These are phyloP conservation scores for Aspergillus homomorphus DNA, from an alignment of 495 filamentous ascomycete genomes.

Conservation along the genomic window DNA sequence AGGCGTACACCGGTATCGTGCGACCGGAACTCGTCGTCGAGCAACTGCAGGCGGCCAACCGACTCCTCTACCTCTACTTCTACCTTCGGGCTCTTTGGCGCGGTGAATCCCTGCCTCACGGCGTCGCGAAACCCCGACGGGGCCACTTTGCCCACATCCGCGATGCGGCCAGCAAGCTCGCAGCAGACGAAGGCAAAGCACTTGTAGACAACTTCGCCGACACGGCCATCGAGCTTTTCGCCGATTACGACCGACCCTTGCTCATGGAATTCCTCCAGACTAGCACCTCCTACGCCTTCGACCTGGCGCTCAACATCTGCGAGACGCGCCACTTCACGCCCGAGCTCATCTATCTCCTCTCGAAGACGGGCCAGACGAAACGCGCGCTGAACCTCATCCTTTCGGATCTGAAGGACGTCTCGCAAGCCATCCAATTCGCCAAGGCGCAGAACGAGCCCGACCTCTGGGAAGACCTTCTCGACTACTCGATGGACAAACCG, in stretches of 20 bases:
- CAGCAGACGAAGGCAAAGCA: slow-evolving; percentile 62
- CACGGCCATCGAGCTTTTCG: slow-evolving; percentile 79
- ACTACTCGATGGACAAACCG: slow-evolving; percentile 96
- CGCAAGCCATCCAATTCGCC: slow-evolving; percentile 87
- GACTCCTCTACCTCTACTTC: slow-evolving; percentile 78
- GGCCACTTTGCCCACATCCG: slow-evolving; percentile 38
- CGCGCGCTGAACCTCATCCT: slow-evolving; percentile 88
- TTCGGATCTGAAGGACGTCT: slow-evolving; percentile 80
- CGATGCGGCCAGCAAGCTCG: slow-evolving; percentile 44
- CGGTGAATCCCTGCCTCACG: slow-evolving; percentile 54
- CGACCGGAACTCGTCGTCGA: slow-evolving; percentile 70
- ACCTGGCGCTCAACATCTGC: slow-evolving; percentile 71
- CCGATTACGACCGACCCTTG: slow-evolving; percentile 71
- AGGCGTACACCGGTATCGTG: slow-evolving; percentile 84
- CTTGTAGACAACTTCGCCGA: slow-evolving; percentile 84
- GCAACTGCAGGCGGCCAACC: slow-evolving; percentile 60
- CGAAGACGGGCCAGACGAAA: slow-evolving; percentile 90
- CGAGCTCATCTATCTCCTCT: slow-evolving; percentile 89
- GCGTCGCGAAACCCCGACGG: slow-evolving; percentile 35
- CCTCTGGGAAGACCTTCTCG: slow-evolving; percentile 90
- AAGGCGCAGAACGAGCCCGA: slow-evolving; percentile 87
- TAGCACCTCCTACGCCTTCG: slow-evolving; percentile 79
- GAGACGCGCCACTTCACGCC: slow-evolving; percentile 74
- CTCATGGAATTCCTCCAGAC: slow-evolving; percentile 84
- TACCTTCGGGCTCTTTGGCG: slow-evolving; percentile 85